A percentile compares a stretch with the other conserved stretches of the same genome.
These are phyloP conservation scores for Cutaneotrichosporon sp. DNA, from an alignment of 1,284 basidiomycete genomes.

Conservation along the genomic window DNA sequence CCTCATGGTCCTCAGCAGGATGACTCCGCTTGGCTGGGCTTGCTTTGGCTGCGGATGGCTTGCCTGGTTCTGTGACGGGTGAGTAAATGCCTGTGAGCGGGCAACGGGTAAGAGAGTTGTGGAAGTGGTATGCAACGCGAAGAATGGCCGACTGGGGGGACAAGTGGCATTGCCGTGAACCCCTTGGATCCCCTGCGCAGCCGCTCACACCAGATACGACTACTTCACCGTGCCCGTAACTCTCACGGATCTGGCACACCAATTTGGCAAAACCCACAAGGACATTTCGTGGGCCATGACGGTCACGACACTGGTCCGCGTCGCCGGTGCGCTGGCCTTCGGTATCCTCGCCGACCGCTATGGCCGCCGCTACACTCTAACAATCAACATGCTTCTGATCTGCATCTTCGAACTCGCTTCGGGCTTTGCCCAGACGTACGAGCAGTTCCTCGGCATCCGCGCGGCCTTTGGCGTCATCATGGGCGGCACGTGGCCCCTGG, in stretches of 20 bases:
- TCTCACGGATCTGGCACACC: slow-evolving; percentile 54
- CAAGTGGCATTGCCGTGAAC: too few relatives aligned
- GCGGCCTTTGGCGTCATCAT: slow-evolving; percentile 80
- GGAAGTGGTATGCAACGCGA: too few relatives aligned
- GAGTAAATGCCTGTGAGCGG: too few relatives aligned
- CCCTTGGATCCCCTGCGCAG: too few relatives aligned
- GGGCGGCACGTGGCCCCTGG: slow-evolving; percentile 56
- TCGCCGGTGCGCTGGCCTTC: slow-evolving; percentile 79
- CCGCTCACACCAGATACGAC: slow-evolving; percentile 24
- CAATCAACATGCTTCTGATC: slow-evolving; percentile 67
- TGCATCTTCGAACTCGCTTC: slow-evolving; percentile 71
- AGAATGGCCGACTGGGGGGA: too few relatives aligned
- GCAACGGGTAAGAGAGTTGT: too few relatives aligned
- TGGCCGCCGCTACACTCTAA: slow-evolving; percentile 89
- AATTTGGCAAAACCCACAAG: slow-evolving; percentile 34
- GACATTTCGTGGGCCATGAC: slow-evolving; percentile 69
- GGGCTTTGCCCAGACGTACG: slow-evolving; percentile 52
- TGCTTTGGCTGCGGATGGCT: slow-evolving; percentile 55
- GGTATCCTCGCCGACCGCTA: slow-evolving; percentile 71
- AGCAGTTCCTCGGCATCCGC: slow-evolving; percentile 51
- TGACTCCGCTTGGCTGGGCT: slow-evolving; percentile 12
- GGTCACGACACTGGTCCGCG: slow-evolving; percentile 84
- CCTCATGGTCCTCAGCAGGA: slow-evolving; percentile 41
- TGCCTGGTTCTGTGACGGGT: slow-evolving; percentile 54
- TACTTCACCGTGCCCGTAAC: slow-evolving; percentile 18